phyloP scores from a whole-genome alignment of 2,329 filamentous ascomycete species.

The Pseudopyricularia cyperi region DNA sequence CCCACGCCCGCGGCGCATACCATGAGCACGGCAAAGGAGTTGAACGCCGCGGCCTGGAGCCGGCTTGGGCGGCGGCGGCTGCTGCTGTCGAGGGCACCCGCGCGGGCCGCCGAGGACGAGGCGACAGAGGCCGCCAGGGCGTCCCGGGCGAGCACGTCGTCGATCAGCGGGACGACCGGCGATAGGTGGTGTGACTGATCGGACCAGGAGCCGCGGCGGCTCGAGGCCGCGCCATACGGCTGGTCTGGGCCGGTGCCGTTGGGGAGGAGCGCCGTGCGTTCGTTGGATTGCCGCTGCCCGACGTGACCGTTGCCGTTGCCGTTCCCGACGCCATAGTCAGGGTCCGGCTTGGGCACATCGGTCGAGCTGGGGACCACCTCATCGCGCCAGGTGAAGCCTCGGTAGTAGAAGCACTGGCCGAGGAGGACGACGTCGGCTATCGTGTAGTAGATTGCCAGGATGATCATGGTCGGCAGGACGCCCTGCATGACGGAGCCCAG shows the following conservation, averaged over 20 bases:
- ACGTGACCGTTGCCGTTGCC: constrained; percentile 10
- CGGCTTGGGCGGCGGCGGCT: constrained; percentile 7
- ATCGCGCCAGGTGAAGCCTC: constrained; percentile 60
- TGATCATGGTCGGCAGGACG: constrained; percentile 77
- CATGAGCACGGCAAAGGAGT: constrained; percentile 61
- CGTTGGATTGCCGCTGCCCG: constrained; percentile 20
- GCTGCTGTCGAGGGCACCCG: neutral
- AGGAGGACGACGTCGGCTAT: constrained; percentile 48
- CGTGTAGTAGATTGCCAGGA: constrained; percentile 14
- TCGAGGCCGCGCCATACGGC: constrained; percentile 15
- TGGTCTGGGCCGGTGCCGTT: constrained; percentile 1
- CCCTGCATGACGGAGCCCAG: constrained; percentile 28
- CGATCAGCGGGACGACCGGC: constrained; percentile 67
- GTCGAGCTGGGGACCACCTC: constrained; percentile 23
- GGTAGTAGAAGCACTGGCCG: constrained; percentile 89
- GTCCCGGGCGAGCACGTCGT: constrained; percentile 16
- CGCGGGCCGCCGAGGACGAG: neutral
- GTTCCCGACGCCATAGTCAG: constrained; percentile 8
- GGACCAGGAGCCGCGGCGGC: constrained; percentile 40
- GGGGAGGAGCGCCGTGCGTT: constrained; percentile 38
- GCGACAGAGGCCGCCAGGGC: neutral
- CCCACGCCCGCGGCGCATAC: constrained; percentile 73
- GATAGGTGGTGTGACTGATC: constrained; percentile 53
- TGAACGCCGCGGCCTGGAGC: constrained; percentile 54
- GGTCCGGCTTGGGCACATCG: constrained; percentile 22